phyloP scores from a whole-genome alignment of 257 asterid genomes.

The Capsicum chinense region DNA sequence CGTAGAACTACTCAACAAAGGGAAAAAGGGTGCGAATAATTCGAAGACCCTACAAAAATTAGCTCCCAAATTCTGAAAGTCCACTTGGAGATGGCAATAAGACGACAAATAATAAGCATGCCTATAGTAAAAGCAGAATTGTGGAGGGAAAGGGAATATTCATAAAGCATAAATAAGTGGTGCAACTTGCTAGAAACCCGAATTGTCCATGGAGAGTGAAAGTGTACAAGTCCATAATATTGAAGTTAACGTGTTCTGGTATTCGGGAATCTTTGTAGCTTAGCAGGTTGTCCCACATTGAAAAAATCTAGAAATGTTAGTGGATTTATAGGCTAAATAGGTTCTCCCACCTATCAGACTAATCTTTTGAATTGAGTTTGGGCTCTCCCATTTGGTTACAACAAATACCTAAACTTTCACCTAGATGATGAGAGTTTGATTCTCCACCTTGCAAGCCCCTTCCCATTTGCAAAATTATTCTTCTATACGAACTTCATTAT shows the following conservation, averaged over 20 bases:
- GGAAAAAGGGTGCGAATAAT: background rate
- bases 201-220: background rate
- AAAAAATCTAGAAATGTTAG: no score
- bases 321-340: no score
- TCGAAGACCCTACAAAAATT: background rate
- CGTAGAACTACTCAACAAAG: background rate
- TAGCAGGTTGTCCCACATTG: no score
- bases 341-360: no score
- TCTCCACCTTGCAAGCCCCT: no score
- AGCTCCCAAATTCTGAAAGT: constrained; percentile 10
- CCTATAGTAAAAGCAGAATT: background rate
- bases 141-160: background rate
- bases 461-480: background rate
- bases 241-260: background rate
- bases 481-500: background rate
- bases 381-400: no score
- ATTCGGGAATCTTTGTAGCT: no score
- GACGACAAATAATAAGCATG: background rate
- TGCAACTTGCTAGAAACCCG: background rate
- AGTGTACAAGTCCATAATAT: background rate
- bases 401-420: no score
- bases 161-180: background rate
- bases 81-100: background rate
- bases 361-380: no score
- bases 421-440: no score